These are phyloP conservation scores for Penicillium soppii DNA, from an alignment of 495 filamentous ascomycete species.

Conservation along the genomic window DNA sequence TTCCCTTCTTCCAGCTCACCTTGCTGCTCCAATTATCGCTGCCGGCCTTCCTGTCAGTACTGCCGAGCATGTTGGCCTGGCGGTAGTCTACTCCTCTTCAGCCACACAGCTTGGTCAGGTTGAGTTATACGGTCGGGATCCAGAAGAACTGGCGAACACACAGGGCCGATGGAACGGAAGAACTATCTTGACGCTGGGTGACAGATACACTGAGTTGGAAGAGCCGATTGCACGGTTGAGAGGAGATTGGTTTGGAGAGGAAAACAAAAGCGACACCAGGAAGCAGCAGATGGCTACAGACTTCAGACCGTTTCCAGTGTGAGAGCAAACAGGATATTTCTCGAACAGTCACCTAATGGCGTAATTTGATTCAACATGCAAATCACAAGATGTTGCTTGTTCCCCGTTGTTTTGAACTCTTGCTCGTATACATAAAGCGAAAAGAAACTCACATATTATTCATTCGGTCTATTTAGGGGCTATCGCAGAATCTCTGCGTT, in stretches of 20 bases:
- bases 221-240: slow-evolving; percentile 22
- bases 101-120: slow-evolving; percentile 20
- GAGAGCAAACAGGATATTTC: too few relatives aligned
- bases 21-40: slow-evolving; percentile 20
- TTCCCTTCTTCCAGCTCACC: slow-evolving; percentile 16
- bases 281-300: slow-evolving; percentile 25
- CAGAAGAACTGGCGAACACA: slow-evolving; percentile 3
- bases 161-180: slow-evolving; percentile 30
- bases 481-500: too few relatives aligned
- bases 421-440: too few relatives aligned
- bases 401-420: too few relatives aligned
- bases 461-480: too few relatives aligned
- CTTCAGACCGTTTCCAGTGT: too few relatives aligned
- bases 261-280: slow-evolving; percentile 16
- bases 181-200: slow-evolving; percentile 29
- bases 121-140: slow-evolving; percentile 4
- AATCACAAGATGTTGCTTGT: too few relatives aligned
- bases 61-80: slow-evolving; percentile 24
- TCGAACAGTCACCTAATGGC: too few relatives aligned
- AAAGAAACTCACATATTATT: too few relatives aligned
- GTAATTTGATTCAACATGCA: too few relatives aligned
- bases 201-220: slow-evolving; percentile 33
- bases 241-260: slow-evolving; percentile 23
- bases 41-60: slow-evolving; percentile 25
- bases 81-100: slow-evolving; percentile 30